Evolutionary conservation across 306 rosid species (phyloP), one percentile per base, ranked within the genome.

Genomic region (Lupinus albus): DNA sequence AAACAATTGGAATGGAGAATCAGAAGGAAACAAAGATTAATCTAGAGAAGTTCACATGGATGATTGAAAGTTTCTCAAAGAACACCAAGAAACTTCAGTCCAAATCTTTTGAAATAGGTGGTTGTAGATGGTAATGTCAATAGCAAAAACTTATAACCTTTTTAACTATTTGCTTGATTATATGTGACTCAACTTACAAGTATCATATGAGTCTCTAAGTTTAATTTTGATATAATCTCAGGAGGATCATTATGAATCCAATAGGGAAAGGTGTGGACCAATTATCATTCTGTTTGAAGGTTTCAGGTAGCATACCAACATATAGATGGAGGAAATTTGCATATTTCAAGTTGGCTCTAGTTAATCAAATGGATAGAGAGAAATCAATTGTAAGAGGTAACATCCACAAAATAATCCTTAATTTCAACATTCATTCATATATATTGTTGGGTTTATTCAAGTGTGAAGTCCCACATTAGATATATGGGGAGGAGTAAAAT

Each of bases 241-340:
- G 76, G 76, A 38, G 51, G 45, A 71, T 71, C n/a, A 3, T 33
- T 48, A 61, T 60, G 58, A 28, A 70, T 45, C 75, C 57, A 57
- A 57, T 32, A 48, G 52, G 30, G 15, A 71, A 71, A 16, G 68
- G 48, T 13, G 60, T 48, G 47, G 41, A 67, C 4, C 56, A 66
- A 18, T 66, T 66, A 12, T 66, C 71, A 17, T 33, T 66, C 36
- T 66, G 38, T 35, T 13, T 66, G 49, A 50, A 50, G 60, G 61
- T 66, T 35, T 59, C 71, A 0, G 49, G 52, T 28, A 16, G 36
- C 11, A 16, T 66, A 8, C 61, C 49, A 49, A 9, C 60, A 49
- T 48, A 33, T 50, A 49, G 71, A 10, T 66, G 71, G 71, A 50
- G 36, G 49, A 35, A 59, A 66, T 66, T 50, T 66, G 72, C 12